Conservation (phyloP, 192 early-diverging fungal species). For the Phycomyces nitens region DNA sequence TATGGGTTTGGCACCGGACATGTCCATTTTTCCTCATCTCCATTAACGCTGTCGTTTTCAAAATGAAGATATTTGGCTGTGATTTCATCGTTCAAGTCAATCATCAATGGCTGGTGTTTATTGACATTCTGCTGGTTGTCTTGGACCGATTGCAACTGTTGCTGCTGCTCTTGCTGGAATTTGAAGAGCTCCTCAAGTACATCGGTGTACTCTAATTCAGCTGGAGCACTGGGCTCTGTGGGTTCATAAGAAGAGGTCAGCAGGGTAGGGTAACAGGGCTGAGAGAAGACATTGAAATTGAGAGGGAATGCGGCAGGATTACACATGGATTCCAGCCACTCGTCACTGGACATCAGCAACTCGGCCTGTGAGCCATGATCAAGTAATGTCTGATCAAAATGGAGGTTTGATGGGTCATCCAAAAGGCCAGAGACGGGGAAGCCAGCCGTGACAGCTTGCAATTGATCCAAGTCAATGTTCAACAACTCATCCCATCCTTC, state of each 20-base stretch:
- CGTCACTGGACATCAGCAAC: no score
- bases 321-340: no score
- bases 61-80: constrained; percentile 3
- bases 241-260: neutral
- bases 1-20: neutral
- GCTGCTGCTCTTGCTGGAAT: neutral
- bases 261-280: neutral
- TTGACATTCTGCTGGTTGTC: neutral
- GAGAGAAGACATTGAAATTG: neutral
- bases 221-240: neutral
- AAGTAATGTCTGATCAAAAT: no score
- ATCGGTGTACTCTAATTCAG: neutral
- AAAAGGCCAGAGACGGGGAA: no score
- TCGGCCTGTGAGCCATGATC: no score
- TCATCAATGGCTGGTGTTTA: neutral
- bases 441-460: no score
- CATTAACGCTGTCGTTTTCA: neutral
- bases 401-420: no score
- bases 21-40: neutral
- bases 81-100: neutral
- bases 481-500: no score
- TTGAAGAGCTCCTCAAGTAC: neutral
- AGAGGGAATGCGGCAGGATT: no score
- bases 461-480: no score
- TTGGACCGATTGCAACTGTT: no score